Conservation (phyloP, 2,329 filamentous ascomycete species). For the Ceratocystis harringtonii region DNA sequence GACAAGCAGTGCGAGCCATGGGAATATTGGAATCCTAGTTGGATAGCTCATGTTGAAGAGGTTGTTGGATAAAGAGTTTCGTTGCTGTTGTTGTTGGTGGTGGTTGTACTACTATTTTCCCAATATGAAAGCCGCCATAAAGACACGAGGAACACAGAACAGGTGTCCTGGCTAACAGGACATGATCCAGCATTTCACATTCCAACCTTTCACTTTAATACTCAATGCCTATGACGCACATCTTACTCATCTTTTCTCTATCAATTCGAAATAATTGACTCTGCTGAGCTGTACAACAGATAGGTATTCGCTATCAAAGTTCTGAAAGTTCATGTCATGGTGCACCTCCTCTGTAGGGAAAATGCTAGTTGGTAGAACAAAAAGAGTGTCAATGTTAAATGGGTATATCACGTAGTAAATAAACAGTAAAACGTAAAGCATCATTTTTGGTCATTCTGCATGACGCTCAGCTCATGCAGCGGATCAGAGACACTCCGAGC, state of each 20-base stretch:
- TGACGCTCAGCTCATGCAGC: conserved; percentile 15
- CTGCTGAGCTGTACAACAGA: not conserved
- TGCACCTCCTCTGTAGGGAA: not conserved
- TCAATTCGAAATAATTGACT: not conserved
- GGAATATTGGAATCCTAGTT: conserved; percentile 85
- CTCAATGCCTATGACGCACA: not conserved
- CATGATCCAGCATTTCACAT: not conserved
- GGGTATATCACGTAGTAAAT: not conserved
- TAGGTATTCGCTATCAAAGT: not conserved
- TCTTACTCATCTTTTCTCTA: not conserved
- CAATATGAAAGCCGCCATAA: not conserved
- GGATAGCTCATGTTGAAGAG: conserved; percentile 37
- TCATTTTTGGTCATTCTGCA: not conserved
- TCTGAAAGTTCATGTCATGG: not conserved
- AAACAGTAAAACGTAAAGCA: conserved; percentile 10
- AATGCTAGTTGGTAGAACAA: not conserved
- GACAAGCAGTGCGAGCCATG: conserved; percentile 66
- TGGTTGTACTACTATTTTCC: not conserved
- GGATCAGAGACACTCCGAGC: conserved; percentile 40
- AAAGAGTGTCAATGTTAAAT: not conserved
- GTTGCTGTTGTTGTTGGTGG: not conserved
- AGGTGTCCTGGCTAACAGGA: not conserved
- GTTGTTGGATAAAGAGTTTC: not conserved
- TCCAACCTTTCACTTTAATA: not conserved
- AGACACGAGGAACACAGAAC: conserved; percentile 5